A percentile compares a stretch with the other conserved stretches of the same genome.
phyloP scores from a whole-genome alignment of 345 rosid genomes.

The Ceriops decandra region DNA sequence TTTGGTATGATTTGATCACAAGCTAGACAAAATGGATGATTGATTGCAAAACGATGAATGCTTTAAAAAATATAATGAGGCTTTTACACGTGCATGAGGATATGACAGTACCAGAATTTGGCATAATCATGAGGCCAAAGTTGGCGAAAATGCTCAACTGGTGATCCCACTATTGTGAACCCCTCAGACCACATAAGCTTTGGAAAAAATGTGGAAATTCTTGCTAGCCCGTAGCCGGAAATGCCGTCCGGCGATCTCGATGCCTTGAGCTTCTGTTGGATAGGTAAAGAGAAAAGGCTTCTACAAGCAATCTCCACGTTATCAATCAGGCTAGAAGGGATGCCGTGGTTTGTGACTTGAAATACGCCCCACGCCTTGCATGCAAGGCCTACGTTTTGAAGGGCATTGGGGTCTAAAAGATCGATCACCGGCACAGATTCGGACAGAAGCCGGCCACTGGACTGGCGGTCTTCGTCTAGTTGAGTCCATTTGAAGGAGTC shows the following conservation, averaged over 20 bases:
- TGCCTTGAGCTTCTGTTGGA: conserved; percentile 61
- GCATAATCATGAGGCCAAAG: conserved; percentile 75
- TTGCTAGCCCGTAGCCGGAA: conserved; percentile 78
- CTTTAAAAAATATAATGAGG: background rate
- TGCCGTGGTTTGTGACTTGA: conserved; percentile 71
- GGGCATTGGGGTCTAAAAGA: conserved; percentile 49
- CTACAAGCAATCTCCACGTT: conserved; percentile 39
- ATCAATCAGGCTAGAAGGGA: conserved; percentile 46
- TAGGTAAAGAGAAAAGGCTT: conserved; percentile 58
- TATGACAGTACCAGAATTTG: conserved; percentile 53
- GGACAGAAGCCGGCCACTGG: conserved; percentile 12
- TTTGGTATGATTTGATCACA: background rate
- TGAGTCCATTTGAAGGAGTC: conserved; percentile 75
- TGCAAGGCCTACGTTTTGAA: conserved; percentile 53
- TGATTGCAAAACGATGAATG: background rate
- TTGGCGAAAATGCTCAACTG: conserved; percentile 60
- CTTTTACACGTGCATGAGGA: conserved; percentile 23
- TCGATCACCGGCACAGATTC: conserved; percentile 64
- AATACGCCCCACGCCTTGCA: conserved; percentile 80
- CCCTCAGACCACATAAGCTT: conserved; percentile 99
- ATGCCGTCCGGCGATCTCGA: conserved; percentile 62
- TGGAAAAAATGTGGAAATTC: conserved; percentile 68
- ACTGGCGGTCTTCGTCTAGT: conserved; percentile 28
- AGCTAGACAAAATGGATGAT: background rate
- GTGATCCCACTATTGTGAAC: conserved; percentile 78